phyloP scores from a whole-genome alignment of 495 filamentous ascomycete species.

The Umbilicaria muhlenbergii region DNA sequence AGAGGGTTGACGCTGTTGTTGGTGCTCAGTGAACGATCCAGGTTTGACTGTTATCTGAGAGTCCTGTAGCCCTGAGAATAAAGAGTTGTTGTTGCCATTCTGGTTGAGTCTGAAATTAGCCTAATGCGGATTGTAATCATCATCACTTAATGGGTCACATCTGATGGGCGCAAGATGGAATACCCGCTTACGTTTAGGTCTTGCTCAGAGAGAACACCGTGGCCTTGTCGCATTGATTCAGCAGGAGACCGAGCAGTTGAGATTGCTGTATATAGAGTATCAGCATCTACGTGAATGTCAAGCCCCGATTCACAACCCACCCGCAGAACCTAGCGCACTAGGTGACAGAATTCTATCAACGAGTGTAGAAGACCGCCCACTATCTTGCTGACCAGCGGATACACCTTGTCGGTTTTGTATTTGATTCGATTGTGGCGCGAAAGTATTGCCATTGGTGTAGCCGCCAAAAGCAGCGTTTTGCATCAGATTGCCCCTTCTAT shows the following conservation, averaged over 20 bases:
- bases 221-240: slow-evolving; percentile 13
- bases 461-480: slow-evolving; percentile 49
- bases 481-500: slow-evolving; percentile 46
- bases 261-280: neutral
- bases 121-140: neutral
- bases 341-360: slow-evolving; percentile 15
- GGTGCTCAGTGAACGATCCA: slow-evolving; percentile 13
- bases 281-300: too few species aligned
- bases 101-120: neutral
- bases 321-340: slow-evolving; percentile 7
- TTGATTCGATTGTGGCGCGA: slow-evolving; percentile 16
- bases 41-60: slow-evolving; percentile 12
- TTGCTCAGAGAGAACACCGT: slow-evolving; percentile 11
- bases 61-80: slow-evolving; percentile 9
- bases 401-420: slow-evolving; percentile 32
- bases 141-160: neutral
- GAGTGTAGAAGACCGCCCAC: slow-evolving; percentile 12
- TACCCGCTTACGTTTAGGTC: slow-evolving; percentile 16
- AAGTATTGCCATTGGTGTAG: slow-evolving; percentile 31
- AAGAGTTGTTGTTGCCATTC: slow-evolving; percentile 7
- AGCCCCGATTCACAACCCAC: neutral
- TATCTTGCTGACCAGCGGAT: slow-evolving; percentile 30
- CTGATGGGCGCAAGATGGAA: neutral
- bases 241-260: slow-evolving; percentile 12
- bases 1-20: slow-evolving; percentile 20